These are phyloP conservation scores for Fusarium sp. DNA, from an alignment of 2,329 filamentous ascomycete genomes.

Conservation along the genomic window DNA sequence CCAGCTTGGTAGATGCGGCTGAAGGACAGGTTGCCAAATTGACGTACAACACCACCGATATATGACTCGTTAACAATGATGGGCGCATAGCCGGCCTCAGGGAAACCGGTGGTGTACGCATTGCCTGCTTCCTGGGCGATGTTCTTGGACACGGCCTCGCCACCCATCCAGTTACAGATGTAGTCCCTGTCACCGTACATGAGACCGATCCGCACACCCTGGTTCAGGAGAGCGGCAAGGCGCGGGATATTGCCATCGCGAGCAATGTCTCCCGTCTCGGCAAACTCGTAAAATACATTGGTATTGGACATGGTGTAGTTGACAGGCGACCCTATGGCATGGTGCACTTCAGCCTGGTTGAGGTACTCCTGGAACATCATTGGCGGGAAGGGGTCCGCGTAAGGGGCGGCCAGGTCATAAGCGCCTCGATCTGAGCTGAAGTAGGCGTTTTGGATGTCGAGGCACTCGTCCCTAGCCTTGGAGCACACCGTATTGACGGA, in stretches of 20 bases:
- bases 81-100: slow-evolving; percentile 76
- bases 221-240: slow-evolving; percentile 70
- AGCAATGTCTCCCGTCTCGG: slow-evolving; percentile 69
- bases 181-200: slow-evolving; percentile 77
- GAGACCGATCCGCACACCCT: slow-evolving; percentile 76
- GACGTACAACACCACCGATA: slow-evolving; percentile 78
- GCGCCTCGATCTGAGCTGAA: slow-evolving; percentile 65
- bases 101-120: slow-evolving; percentile 67
- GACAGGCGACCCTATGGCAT: slow-evolving; percentile 71
- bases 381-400: slow-evolving; percentile 71
- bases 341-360: slow-evolving; percentile 67
- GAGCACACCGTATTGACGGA: slow-evolving; percentile 62
- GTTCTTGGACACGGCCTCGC: slow-evolving; percentile 76
- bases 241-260: slow-evolving; percentile 71
- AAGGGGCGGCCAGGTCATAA: slow-evolving; percentile 71
- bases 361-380: slow-evolving; percentile 73
- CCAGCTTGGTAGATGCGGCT: slow-evolving; percentile 75
- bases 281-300: slow-evolving; percentile 61
- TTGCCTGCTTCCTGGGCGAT: slow-evolving; percentile 63
- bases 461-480: slow-evolving; percentile 57
- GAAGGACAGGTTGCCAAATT: slow-evolving; percentile 81
- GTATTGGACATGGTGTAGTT: slow-evolving; percentile 67
- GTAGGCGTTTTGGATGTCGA: slow-evolving; percentile 69
- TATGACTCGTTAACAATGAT: slow-evolving; percentile 76
- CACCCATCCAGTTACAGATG: slow-evolving; percentile 78